These are phyloP conservation scores for Albatrellus ellisii DNA, from an alignment of 768 basidiomycete species.

Conservation along the genomic window DNA sequence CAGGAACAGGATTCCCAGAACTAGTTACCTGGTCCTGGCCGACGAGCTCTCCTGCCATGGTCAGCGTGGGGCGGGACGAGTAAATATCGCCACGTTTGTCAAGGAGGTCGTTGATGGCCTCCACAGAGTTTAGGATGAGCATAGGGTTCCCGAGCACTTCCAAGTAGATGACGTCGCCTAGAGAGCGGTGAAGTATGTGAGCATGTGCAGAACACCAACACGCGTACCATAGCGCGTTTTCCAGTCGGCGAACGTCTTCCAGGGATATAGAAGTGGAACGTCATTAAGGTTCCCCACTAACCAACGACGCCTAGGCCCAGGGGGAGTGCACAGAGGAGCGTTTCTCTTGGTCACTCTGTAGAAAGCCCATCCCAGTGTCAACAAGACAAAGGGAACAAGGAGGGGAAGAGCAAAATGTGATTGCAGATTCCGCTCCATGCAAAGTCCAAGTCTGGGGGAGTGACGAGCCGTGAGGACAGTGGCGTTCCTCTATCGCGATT, in stretches of 20 bases:
- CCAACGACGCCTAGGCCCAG: neutral
- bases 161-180: slow-evolving; percentile 7
- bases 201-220: neutral
- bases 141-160: slow-evolving; percentile 1
- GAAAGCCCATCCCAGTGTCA: no score
- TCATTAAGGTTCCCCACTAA: slow-evolving; percentile 4
- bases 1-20: neutral
- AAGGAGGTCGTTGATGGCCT: slow-evolving; percentile 3
- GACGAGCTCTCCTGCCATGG: no score
- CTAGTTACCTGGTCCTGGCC: neutral
- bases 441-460: no score
- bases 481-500: no score
- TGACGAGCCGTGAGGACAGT: no score
- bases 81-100: slow-evolving; percentile 4
- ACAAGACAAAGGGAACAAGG: no score
- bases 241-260: no score
- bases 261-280: neutral
- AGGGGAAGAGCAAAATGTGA: no score
- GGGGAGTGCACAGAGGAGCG: slow-evolving; percentile 1
- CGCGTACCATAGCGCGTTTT: no score
- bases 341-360: no score
- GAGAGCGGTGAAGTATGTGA: no score
- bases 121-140: neutral
- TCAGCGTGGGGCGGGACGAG: slow-evolving; percentile 1
- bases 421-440: no score